Percentiles rank a stretch among this genome's conserved stretches.
Conservation (phyloP, 495 filamentous ascomycete species). For the Amniculicola lignicola region DNA sequence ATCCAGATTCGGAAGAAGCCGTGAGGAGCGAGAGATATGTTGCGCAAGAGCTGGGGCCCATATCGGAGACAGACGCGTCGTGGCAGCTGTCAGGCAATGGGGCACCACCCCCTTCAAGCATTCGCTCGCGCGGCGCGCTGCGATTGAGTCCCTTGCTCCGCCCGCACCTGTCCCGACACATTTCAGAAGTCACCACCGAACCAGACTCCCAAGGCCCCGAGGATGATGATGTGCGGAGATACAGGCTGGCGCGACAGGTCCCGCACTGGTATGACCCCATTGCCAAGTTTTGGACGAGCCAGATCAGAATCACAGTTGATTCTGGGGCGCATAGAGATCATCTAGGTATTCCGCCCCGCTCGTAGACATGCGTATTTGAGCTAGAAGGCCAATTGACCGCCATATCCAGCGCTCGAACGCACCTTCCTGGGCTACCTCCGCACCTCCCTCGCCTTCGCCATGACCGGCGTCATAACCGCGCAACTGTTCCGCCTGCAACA, state of each 20-base stretch:
- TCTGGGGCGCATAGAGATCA: slow-evolving; percentile 50
- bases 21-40: slow-evolving; percentile 11
- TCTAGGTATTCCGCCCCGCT: slow-evolving; percentile 49
- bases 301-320: slow-evolving; percentile 48
- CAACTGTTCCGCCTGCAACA: slow-evolving; percentile 70
- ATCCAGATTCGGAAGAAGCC: slow-evolving; percentile 28
- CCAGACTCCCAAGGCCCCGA: slow-evolving; percentile 15
- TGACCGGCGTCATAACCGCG: slow-evolving; percentile 62
- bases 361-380: neutral
- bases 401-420: slow-evolving; percentile 63
- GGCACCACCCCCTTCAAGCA: neutral
- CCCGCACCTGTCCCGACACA: neutral
- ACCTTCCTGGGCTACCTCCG: slow-evolving; percentile 78
- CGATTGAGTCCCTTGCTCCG: neutral
- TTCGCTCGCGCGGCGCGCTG: slow-evolving; percentile 13
- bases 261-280: slow-evolving; percentile 39
- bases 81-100: neutral
- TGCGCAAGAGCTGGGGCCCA: slow-evolving; percentile 21
- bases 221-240: slow-evolving; percentile 13
- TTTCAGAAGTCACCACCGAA: slow-evolving; percentile 18
- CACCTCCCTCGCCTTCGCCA: slow-evolving; percentile 65
- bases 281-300: slow-evolving; percentile 45
- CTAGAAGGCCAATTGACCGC: neutral
- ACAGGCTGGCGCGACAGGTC: slow-evolving; percentile 25
- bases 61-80: slow-evolving; percentile 1